Conservation (phyloP, 1,284 basidiomycete genomes). For the Austropuccinia psidii region DNA sequence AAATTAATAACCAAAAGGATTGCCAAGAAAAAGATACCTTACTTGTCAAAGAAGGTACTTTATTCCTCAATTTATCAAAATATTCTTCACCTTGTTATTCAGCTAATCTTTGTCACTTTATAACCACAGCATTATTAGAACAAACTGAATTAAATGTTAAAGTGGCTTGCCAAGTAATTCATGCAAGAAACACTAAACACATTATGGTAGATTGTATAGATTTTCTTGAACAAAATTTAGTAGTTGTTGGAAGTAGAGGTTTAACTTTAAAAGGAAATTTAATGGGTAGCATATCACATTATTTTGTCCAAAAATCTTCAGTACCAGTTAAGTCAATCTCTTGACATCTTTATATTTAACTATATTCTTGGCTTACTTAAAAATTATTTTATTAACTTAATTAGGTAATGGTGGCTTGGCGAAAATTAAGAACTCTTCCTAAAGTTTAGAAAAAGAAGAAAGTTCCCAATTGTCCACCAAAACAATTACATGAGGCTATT, state of each 20-base stretch:
- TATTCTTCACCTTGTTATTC: too few species aligned
- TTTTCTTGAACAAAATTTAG: slow-evolving; percentile 25
- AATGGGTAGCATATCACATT: slow-evolving; percentile 31
- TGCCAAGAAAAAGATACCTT: slow-evolving; percentile 23
- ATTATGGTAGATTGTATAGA: slow-evolving; percentile 33
- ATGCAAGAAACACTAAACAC: slow-evolving; percentile 22
- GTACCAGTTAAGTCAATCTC: slow-evolving; percentile 31
- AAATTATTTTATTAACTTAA: neutral
- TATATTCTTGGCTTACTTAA: too few species aligned
- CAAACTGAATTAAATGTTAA: slow-evolving; percentile 17
- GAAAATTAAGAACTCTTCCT: neutral
- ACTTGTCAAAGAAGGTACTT: slow-evolving; percentile 28
- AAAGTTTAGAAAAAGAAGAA: slow-evolving; percentile 37
- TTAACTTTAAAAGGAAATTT: slow-evolving; percentile 5
- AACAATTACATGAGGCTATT: neutral
- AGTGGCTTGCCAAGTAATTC: slow-evolving; percentile 32
- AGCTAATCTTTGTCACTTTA: neutral
- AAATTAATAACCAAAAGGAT: slow-evolving; percentile 34
- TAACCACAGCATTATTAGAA: slow-evolving; percentile 27
- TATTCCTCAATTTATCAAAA: neutral
- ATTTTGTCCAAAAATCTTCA: slow-evolving; percentile 32
- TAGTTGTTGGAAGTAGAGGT: slow-evolving; percentile 28
- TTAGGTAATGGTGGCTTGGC: slow-evolving; percentile 31
- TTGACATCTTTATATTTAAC: neutral
- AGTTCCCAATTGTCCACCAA: too few species aligned